A percentile compares a stretch with the other conserved stretches of the same genome.
Conservation (phyloP, 768 basidiomycete genomes). For the Leccinum uliginosum region DNA sequence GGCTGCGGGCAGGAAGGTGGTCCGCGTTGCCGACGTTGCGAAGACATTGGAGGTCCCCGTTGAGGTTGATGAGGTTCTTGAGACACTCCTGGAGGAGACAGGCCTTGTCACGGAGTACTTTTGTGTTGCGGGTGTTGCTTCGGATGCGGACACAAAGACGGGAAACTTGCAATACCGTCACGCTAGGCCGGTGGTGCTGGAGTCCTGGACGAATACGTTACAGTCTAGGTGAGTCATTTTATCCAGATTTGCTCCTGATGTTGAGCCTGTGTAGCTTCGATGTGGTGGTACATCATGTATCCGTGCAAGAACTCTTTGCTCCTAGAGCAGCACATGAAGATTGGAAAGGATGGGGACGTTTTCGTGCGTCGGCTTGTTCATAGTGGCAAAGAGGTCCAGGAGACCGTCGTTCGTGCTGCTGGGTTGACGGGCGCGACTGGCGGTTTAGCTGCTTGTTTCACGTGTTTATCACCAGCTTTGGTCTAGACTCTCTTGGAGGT, state of each 20-base stretch:
- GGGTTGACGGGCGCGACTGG: slow-evolving; percentile 11
- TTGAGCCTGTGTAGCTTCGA: slow-evolving; percentile 11
- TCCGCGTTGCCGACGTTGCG: slow-evolving; percentile 26
- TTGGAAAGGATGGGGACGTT: slow-evolving; percentile 23
- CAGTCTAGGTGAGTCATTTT: slow-evolving; percentile 10
- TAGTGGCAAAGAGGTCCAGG: slow-evolving; percentile 21
- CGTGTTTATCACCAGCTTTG: slow-evolving; percentile 27
- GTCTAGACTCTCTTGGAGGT: slow-evolving; percentile 25
- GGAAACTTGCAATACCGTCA: slow-evolving; percentile 7
- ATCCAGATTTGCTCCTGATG: neutral
- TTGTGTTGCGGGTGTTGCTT: slow-evolving; percentile 15
- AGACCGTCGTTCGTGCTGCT: slow-evolving; percentile 8
- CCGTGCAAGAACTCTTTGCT: slow-evolving; percentile 25
- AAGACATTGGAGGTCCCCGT: slow-evolving; percentile 15
- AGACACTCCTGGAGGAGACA: slow-evolving; percentile 14
- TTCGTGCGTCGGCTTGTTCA: slow-evolving; percentile 29
- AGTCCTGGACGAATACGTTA: slow-evolving; percentile 12
- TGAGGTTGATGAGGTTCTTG: slow-evolving; percentile 14
- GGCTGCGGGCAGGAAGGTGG: slow-evolving; percentile 16
- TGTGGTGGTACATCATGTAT: slow-evolving; percentile 18
- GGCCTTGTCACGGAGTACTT: slow-evolving; percentile 16
- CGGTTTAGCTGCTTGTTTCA: slow-evolving; percentile 19
- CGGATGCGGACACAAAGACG: slow-evolving; percentile 24
- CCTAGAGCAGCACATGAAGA: slow-evolving; percentile 28
- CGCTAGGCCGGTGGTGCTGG: slow-evolving; percentile 16